A percentile compares a stretch with the other conserved stretches of the same genome.
phyloP scores from a whole-genome alignment of 2,329 filamentous ascomycete species.

The Hymenoscyphus occultus region DNA sequence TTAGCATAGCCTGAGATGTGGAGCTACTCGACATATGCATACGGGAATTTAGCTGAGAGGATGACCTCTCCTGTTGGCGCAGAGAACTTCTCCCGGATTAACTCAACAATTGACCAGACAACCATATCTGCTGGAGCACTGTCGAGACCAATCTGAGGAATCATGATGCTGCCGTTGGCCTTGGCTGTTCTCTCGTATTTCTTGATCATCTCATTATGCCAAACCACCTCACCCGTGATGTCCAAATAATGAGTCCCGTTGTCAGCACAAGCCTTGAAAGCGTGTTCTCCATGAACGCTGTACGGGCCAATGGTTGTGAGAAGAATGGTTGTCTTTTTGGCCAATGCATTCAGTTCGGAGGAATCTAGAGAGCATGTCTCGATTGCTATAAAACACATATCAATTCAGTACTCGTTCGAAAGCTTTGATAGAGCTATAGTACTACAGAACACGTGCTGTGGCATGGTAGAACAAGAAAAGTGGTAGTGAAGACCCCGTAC shows the following conservation, averaged over 20 bases:
- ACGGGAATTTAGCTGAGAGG: constrained; percentile 46
- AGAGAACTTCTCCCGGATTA: constrained; percentile 49
- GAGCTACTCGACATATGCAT: constrained; percentile 35
- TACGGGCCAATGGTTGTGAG: constrained; percentile 61
- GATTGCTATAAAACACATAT: constrained; percentile 40
- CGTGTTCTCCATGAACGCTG: constrained; percentile 52
- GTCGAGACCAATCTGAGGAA: constrained; percentile 61
- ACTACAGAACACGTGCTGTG: neutral
- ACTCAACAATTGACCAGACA: constrained; percentile 49
- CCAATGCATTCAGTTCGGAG: constrained; percentile 46
- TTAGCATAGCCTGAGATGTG: constrained; percentile 7
- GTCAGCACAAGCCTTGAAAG: constrained; percentile 60
- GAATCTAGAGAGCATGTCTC: constrained; percentile 51
- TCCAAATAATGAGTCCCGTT: constrained; percentile 64
- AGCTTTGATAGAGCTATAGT: neutral
- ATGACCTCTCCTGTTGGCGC: constrained; percentile 53
- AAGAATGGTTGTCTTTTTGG: constrained; percentile 54
- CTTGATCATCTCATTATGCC: constrained; percentile 56
- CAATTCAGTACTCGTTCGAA: neutral
- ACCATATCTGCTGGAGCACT: constrained; percentile 60
- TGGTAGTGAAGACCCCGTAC: no score
- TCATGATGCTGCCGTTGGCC: constrained; percentile 53
- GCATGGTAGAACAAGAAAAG: neutral
- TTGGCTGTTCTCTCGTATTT: constrained; percentile 55
- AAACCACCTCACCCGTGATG: constrained; percentile 59